Base-by-base conservation (phyloP, 495 filamentous ascomycete genomes). In the Aspergillus affinis region DNA sequence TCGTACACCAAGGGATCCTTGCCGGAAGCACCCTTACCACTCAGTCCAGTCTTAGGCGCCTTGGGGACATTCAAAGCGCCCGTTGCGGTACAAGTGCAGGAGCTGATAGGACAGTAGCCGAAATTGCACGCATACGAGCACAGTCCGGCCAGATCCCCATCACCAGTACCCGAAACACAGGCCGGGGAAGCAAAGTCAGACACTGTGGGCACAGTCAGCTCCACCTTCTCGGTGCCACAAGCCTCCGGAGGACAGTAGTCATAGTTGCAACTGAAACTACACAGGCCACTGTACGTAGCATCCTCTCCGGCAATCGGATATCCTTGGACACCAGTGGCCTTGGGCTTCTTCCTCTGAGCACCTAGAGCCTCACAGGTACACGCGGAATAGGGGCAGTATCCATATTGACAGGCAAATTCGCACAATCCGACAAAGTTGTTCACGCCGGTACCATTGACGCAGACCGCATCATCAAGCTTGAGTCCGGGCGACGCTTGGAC, bases 311-410 rank as follows among this genome's bases (percentile, higher is more conserved):
- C 50, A 23, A 21, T 55, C 0, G 64, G 64, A 52, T 66, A 63
- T 5, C 64, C 64, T 1, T 20, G 3, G n/a, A 66, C 21, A 13
- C 57, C 60, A 0, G 48, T 54, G 45, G 41, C 6, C 13, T 59
- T 58, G 8, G 61, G 64, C 12, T 30, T 30, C 27, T 4, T 27
- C 21, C 20, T 23, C 55, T 6, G 50, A 29, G 51, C 26, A 32
- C 58, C 62, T 45, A 61, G 54, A n/a, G 51, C 30, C 18, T 32
- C 58, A 32, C 61, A 67, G 4, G 51, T 53, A 46, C 65, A 67
- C 18, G 59, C 61, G 1, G 51, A 45, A 10, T 64, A 30, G 5
- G 65, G 65, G 48, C 61, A 67, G 52, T 60, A 67, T 12, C 61
- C 61, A 15, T 57, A 49, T 13, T 18, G 19, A 26, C 65, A 67